A percentile compares a stretch with the other conserved stretches of the same genome.
Evolutionary conservation across 2,329 filamentous ascomycete genomes (phyloP).

Genomic region (Talaromyces sp.): DNA sequence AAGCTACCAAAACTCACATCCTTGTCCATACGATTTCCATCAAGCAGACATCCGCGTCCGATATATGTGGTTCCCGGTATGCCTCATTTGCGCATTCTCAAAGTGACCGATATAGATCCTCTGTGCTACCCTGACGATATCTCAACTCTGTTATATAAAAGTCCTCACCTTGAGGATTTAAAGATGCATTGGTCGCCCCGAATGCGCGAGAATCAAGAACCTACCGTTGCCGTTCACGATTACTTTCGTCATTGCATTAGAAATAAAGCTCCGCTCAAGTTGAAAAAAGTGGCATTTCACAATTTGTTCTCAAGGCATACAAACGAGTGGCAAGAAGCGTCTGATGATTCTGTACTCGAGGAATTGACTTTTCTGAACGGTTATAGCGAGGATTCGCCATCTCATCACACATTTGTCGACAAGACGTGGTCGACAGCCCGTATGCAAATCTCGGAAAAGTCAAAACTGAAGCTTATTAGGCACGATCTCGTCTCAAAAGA

Average conservation of each 20-base stretch:
- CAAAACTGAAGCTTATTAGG: constrained; percentile 50
- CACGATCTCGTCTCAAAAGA: constrained; percentile 51
- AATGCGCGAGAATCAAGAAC: constrained; percentile 60
- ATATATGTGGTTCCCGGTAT: constrained; percentile 57
- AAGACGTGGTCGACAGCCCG: constrained; percentile 50
- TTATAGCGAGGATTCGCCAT: constrained; percentile 39
- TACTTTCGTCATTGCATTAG: constrained; percentile 58
- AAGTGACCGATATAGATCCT: constrained; percentile 61
- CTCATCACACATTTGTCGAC: constrained; percentile 55
- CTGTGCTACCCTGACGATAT: constrained; percentile 65
- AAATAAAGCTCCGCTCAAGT: constrained; percentile 45
- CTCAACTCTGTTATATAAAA: constrained; percentile 54
- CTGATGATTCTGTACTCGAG: constrained; percentile 44
- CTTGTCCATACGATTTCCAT: constrained; percentile 58
- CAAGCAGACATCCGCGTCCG: constrained; percentile 57
- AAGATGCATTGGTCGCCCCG: constrained; percentile 61
- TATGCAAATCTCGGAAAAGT: constrained; percentile 28
- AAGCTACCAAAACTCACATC: constrained; percentile 51
- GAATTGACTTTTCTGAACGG: constrained; percentile 55
- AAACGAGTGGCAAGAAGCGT: constrained; percentile 46
- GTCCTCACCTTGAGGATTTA: constrained; percentile 55
- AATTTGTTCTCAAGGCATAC: constrained; percentile 59
- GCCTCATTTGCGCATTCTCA: constrained; percentile 54
- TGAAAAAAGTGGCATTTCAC: constrained; percentile 55
- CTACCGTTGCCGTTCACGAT: constrained; percentile 54